A percentile compares a stretch with the other conserved stretches of the same genome.
Conservation (phyloP, 2,329 filamentous ascomycete genomes). For the Cercospora sp. region DNA sequence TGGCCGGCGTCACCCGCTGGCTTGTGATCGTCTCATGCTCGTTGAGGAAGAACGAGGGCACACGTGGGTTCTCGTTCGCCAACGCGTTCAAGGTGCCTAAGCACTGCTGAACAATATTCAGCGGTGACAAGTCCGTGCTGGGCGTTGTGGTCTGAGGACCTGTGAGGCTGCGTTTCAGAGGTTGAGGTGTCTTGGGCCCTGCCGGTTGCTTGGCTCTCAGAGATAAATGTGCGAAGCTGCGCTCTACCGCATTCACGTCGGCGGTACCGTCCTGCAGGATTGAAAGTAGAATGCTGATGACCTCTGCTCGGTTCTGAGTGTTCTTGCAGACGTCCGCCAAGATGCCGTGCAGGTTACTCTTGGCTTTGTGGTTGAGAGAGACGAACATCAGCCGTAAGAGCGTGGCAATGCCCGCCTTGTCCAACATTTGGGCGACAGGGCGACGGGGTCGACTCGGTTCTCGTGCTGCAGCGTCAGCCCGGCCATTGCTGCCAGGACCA, state of each 20-base stretch:
- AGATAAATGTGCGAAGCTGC: conserved; percentile 91
- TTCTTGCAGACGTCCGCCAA: conserved; percentile 93
- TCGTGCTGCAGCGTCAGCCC: conserved; percentile 30
- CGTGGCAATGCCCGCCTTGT: conserved; percentile 94
- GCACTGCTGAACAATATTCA: conserved; percentile 95
- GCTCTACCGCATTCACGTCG: conserved; percentile 89
- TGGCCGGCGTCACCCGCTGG: conserved; percentile 65
- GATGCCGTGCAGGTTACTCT: conserved; percentile 79
- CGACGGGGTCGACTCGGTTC: conserved; percentile 62
- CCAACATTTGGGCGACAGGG: conserved; percentile 91
- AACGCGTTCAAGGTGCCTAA: conserved; percentile 81
- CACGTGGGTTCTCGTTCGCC: conserved; percentile 79
- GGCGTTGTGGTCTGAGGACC: conserved; percentile 46
- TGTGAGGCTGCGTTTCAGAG: conserved; percentile 72
- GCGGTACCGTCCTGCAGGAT: conserved; percentile 94
- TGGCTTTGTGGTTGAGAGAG: conserved; percentile 82
- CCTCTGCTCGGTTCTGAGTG: conserved; percentile 90
- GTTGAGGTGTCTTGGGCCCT: conserved; percentile 74
- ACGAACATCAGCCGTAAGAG: conserved; percentile 98
- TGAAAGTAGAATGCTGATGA: conserved; percentile 86
- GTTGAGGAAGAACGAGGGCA: conserved; percentile 87
- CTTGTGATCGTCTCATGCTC: conserved; percentile 75
- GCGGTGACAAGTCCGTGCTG: conserved; percentile 83
- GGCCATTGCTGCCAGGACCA: conserved; percentile 29
- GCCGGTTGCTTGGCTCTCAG: conserved; percentile 75